Conservation (phyloP, 176 grass and related monocot species). For the Miscanthus lutarioriparius region DNA sequence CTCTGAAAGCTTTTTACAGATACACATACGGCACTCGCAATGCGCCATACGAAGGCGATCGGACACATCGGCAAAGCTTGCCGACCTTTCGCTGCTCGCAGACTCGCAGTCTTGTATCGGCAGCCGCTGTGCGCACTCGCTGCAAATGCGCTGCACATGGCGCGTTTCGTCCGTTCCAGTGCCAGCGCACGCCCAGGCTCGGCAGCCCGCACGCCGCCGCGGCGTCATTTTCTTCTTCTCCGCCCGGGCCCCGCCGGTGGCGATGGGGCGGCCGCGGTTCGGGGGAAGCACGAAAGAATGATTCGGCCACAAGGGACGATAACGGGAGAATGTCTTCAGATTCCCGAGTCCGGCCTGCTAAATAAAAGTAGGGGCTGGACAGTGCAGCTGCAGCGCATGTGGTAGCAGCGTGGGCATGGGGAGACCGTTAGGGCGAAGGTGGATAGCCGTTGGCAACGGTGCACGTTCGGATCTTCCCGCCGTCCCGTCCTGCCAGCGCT, state of each 20-base stretch:
- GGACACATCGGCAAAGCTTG: not conserved
- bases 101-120: not conserved
- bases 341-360: not conserved
- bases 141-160: not conserved
- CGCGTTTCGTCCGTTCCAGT: not conserved
- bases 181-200: not conserved
- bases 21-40: not conserved
- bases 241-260: no score
- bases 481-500: not conserved
- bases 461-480: not conserved
- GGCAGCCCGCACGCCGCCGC: not conserved
- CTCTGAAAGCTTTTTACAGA: not conserved
- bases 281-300: not conserved
- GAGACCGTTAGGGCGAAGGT: not conserved
- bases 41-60: not conserved
- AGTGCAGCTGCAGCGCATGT: not conserved
- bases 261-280: not conserved
- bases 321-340: not conserved
- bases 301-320: not conserved
- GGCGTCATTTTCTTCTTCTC: constrained; percentile 2
- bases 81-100: not conserved
- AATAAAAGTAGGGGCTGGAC: not conserved
- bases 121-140: not conserved
- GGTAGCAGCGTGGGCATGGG: not conserved
- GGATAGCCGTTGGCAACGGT: constrained; percentile 8